A percentile compares a stretch with the other conserved stretches of the same genome.
phyloP scores from a whole-genome alignment of 805 yeast genomes.

The Cyberlindnera subsufficiens region DNA sequence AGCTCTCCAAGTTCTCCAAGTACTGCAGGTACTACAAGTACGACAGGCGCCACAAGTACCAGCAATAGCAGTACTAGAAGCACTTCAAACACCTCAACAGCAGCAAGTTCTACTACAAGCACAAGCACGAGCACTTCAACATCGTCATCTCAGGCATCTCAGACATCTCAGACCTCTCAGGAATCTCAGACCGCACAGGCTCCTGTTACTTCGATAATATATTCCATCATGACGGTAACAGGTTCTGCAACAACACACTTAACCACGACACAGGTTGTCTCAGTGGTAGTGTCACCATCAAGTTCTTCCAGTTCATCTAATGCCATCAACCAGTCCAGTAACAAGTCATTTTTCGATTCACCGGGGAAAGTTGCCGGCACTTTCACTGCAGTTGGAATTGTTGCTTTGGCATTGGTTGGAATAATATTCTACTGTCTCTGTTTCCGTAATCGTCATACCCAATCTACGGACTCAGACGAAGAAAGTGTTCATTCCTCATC shows the following conservation, averaged over 20 bases:
- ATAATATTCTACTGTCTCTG: slow-evolving; percentile 40
- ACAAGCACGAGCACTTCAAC: slow-evolving; percentile 10
- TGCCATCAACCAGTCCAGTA: slow-evolving; percentile 15
- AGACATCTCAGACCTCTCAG: slow-evolving; percentile 13
- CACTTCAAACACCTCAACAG: not conserved
- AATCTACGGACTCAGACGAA: slow-evolving; percentile 11
- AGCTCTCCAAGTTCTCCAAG: not conserved
- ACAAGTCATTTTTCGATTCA: slow-evolving; percentile 48
- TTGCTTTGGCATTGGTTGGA: slow-evolving; percentile 39
- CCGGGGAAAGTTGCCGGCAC: slow-evolving; percentile 79
- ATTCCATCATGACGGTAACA: slow-evolving; percentile 30
- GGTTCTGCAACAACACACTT: slow-evolving; percentile 26
- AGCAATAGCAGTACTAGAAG: not conserved
- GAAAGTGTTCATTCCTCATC: slow-evolving; percentile 6
- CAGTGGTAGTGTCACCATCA: slow-evolving; percentile 20
- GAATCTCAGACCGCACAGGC: slow-evolving; percentile 6
- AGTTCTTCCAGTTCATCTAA: slow-evolving; percentile 12
- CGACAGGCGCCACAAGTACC: not conserved
- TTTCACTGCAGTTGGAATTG: slow-evolving; percentile 68
- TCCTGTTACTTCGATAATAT: slow-evolving; percentile 28
- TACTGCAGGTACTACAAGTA: not conserved
- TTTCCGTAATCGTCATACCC: slow-evolving; percentile 18
- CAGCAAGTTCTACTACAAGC: not conserved
- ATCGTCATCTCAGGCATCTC: slow-evolving; percentile 22
- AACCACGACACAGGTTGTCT: slow-evolving; percentile 21